Evolutionary conservation across 1,284 basidiomycete species (phyloP), one percentile per base, ranked within the genome.

Genomic region (Cystobasidiaceae sp.): DNA sequence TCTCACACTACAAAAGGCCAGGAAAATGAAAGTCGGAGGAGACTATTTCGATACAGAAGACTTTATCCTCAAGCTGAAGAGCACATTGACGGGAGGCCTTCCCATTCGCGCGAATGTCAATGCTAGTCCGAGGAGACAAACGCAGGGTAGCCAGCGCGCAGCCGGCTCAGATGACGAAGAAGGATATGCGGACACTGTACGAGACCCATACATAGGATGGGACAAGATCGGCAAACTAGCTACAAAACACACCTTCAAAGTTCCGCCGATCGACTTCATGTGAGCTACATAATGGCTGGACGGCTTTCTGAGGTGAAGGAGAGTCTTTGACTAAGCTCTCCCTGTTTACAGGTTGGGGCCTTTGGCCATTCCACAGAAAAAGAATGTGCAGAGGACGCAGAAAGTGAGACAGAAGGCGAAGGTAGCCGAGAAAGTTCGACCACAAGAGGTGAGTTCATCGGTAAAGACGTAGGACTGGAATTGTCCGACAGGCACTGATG

Each of bases 1-100:
- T 44, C 67, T 71, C 19, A 71, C 70, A 4, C 67, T 87, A 1
- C 83, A 85, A 71, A 89, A 90, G 75, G 89, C 89, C 13, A 86
- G 88, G 39, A 84, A 86, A 17, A 85, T 92, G 83, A 89, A 88
- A 75, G 85, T 88, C 0, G 88, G 88, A 59, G 83, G 83, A 0
- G 86, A 87, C 51, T 84, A 84, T 17, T 92, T 93, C 73, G 90
- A 93, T 73, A 79, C 87, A 32, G 89, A 90, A 67, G 89, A 92
- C 67, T 91, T 90, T 70, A 79, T 93, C 48, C 77, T 83, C 1
- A 86, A 86, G 71, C 80, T 91, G 23, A 78, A 86, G 50, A 82
- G 79, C 9, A 87, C 84, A 71, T 85, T 90, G 85, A 86, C 87
- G 19, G 86, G 86, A 1, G 79, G 81, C 17, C 34, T 68, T 15